phyloP scores from a whole-genome alignment of 202 grass and related monocot species.

The Schoenoplectus triqueter region DNA sequence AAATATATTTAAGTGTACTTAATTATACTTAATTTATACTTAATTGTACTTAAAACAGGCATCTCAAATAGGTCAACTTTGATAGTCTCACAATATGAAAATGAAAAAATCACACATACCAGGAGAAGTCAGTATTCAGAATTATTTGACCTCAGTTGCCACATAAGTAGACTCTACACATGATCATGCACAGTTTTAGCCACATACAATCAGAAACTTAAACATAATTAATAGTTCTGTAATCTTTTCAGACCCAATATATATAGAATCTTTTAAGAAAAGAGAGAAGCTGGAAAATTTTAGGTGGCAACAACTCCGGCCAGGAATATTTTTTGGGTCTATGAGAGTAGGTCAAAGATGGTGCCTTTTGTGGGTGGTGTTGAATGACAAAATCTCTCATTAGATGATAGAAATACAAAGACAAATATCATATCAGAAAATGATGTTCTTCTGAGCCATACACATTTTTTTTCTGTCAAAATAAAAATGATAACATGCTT shows the following conservation, averaged over 20 bases:
- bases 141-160: neutral
- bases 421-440: conserved; percentile 22
- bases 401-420: conserved; percentile 5
- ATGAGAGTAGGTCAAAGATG: conserved; percentile 25
- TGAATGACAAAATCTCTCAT: conserved; percentile 32
- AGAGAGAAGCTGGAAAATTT: neutral
- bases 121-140: neutral
- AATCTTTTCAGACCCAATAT: neutral
- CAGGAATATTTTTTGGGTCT: neutral
- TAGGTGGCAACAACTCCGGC: conserved; percentile 8
- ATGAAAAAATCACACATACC: neutral
- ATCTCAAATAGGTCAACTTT: neutral
- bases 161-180: neutral
- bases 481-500: conserved; percentile 27
- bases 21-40: neutral
- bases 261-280: neutral
- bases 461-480: conserved; percentile 29
- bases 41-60: neutral
- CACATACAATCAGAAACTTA: neutral
- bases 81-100: neutral
- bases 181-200: neutral
- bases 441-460: conserved; percentile 21
- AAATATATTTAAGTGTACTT: too few species aligned
- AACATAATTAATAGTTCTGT: neutral
- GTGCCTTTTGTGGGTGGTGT: conserved; percentile 2